Conservation (phyloP, 1,284 basidiomycete genomes). For the Hypsizygus ulmarius region DNA sequence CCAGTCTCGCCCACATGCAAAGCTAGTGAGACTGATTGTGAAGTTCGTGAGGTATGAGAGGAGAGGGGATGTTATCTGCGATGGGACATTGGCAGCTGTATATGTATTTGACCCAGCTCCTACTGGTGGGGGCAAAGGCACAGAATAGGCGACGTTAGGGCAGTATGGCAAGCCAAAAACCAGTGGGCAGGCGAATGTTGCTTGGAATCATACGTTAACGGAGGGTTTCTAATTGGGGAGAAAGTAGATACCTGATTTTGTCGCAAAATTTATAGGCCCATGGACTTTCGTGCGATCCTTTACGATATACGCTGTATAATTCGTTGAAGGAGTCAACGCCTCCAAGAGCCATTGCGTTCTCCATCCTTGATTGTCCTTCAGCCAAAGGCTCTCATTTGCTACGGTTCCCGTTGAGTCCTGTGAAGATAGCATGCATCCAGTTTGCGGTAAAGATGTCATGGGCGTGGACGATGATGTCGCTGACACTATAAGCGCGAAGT, state of each 20-base stretch:
- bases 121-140: slow-evolving; percentile 55
- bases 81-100: slow-evolving; percentile 53
- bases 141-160: slow-evolving; percentile 68
- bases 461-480: slow-evolving; percentile 38
- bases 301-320: slow-evolving; percentile 68
- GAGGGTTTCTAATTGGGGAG: not conserved
- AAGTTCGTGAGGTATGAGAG: slow-evolving; percentile 69
- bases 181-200: slow-evolving; percentile 69
- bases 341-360: slow-evolving; percentile 64
- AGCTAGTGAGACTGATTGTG: slow-evolving; percentile 65
- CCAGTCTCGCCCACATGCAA: slow-evolving; percentile 76
- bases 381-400: slow-evolving; percentile 48
- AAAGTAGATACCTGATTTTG: slow-evolving; percentile 59
- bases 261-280: slow-evolving; percentile 63
- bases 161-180: slow-evolving; percentile 73
- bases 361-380: slow-evolving; percentile 57
- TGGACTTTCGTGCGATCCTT: slow-evolving; percentile 52
- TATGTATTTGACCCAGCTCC: slow-evolving; percentile 39
- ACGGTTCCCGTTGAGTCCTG: slow-evolving; percentile 34
- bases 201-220: slow-evolving; percentile 33
- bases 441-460: slow-evolving; percentile 48
- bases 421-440: slow-evolving; percentile 53
- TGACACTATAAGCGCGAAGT: slow-evolving; percentile 55
- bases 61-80: slow-evolving; percentile 46
- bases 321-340: slow-evolving; percentile 57